Percentiles rank a stretch among this genome's conserved stretches.
These are phyloP conservation scores for Russula earlei DNA, from an alignment of 768 basidiomycete genomes.

Conservation along the genomic window DNA sequence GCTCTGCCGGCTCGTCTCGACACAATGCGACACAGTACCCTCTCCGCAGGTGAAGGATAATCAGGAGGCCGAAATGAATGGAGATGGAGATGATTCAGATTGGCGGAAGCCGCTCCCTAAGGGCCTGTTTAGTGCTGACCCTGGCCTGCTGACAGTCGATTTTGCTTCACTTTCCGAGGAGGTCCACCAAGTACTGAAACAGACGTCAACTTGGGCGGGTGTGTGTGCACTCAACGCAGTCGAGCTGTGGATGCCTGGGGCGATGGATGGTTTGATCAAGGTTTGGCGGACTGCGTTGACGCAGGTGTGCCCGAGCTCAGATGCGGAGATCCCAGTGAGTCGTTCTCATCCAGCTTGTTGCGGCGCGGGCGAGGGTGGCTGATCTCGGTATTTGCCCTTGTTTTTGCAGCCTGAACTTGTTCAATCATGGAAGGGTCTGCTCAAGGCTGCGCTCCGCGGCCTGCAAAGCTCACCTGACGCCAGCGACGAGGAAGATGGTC, in stretches of 20 bases:
- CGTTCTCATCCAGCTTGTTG: not conserved
- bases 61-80: not conserved
- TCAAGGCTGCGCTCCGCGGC: slow-evolving; percentile 39
- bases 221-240: slow-evolving; percentile 47
- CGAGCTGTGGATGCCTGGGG: slow-evolving; percentile 45
- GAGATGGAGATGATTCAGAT: slow-evolving; percentile 33
- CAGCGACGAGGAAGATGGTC: not conserved
- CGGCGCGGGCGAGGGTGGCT: too few relatives aligned
- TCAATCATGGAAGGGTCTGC: slow-evolving; percentile 47
- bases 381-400: not conserved
- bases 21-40: not conserved
- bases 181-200: slow-evolving; percentile 45
- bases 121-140: slow-evolving; percentile 45
- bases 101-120: slow-evolving; percentile 39
- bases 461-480: slow-evolving; percentile 31
- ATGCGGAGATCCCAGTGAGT: slow-evolving; percentile 43
- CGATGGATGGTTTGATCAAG: slow-evolving; percentile 42
- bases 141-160: slow-evolving; percentile 47
- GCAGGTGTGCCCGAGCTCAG: slow-evolving; percentile 38
- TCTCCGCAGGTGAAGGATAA: not conserved
- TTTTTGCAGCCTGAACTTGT: slow-evolving; percentile 35
- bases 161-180: slow-evolving; percentile 36
- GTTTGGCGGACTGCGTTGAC: slow-evolving; percentile 43
- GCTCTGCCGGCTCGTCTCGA: slow-evolving; percentile 32
- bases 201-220: slow-evolving; percentile 44